Base-by-base conservation (phyloP, 2,329 filamentous ascomycete species). In the Diplodia mutila region DNA sequence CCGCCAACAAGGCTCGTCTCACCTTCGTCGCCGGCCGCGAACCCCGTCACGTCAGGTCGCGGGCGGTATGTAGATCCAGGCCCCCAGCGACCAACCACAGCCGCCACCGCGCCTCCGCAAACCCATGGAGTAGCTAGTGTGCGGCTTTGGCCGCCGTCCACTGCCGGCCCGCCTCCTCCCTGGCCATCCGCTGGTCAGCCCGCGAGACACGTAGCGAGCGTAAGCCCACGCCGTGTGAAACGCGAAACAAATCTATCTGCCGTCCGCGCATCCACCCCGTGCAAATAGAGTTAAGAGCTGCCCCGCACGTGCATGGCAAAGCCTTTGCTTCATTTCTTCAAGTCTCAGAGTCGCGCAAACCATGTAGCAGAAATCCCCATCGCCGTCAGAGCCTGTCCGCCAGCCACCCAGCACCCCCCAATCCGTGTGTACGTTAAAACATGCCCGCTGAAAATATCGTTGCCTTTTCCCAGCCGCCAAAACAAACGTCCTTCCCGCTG, bases 191-290 rank as follows among this genome's bases (percentile, higher is more conserved):
- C 57, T 61, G 57, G 57, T 25, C 57, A 48, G 39, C 57, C 57
- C 57, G 39, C 57, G 12, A 42, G 59, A 63, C 59, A 63, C 59
- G 59, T 63, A 63, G 59, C 59, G 59, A 46, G 42, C 34, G 59
- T 27, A 32, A 32, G 54, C 54, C 57, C 57, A 49, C 52, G 27
- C 39, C n/a, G 25, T 25, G 59, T 63, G 59, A 63, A 63, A 63
- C 59, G 34, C 46, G 59, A 63, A 63, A 51, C 59, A 63, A 51
- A 63, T 63, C 42, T 48, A 48, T n/a, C 57, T 61, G 57, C 54
- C 21, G n/a, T 55, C 53, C 37, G 37, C 54, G 23, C 57, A 21
- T 48, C 25, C 37, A 46, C 32, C 9, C 32, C 32, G 12, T 59
- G 34, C 54, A 59, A 59, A 59, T 37, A 59, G 39, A 59, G 54